phyloP scores from a whole-genome alignment of 176 grass and related monocot species.

The Triticum aestivum region IWGSC_CS_RefSeq_v2.1 NC_057807.1:80194716-80195215 shows the following conservation, averaged over 20 bases:
- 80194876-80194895: conserved; percentile 32
- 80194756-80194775: conserved; percentile 34
- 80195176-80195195: conserved; percentile 19
- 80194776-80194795: conserved; percentile 32
- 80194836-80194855: conserved; percentile 15
- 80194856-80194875: conserved; percentile 15
- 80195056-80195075: conserved; percentile 20
- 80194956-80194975: conserved; percentile 21
- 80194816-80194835: conserved; percentile 24
- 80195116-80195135: conserved; percentile 13
- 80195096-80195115: conserved; percentile 16
- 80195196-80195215: conserved; percentile 9
- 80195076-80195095: conserved; percentile 18
- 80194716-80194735: conserved; percentile 49
- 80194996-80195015: conserved; percentile 11
- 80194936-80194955: conserved; percentile 35
- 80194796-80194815: conserved; percentile 5
- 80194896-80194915: conserved; percentile 10
- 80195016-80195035: conserved; percentile 28
- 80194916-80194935: conserved; percentile 18
- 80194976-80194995: conserved; percentile 14
- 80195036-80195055: conserved; percentile 22
- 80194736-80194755: conserved; percentile 47
- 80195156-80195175: conserved; percentile 23
- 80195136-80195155: conserved; percentile 33